These are phyloP conservation scores for Amanita polypyramis DNA, from an alignment of 768 basidiomycete genomes.

Conservation along the genomic window DNA sequence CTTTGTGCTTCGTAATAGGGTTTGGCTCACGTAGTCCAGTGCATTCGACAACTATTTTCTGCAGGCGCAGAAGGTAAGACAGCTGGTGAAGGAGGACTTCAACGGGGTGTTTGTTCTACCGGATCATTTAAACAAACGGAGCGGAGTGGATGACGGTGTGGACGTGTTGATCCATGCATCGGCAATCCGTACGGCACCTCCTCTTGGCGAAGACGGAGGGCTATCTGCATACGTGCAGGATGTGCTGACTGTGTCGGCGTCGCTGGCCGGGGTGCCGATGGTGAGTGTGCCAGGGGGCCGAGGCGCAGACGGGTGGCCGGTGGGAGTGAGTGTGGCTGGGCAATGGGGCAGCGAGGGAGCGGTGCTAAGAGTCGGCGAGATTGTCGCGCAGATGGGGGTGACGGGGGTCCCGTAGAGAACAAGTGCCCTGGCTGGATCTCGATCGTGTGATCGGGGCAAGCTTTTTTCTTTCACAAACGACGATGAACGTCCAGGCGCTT, in stretches of 20 bases:
- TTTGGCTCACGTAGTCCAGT: slow-evolving; percentile 26
- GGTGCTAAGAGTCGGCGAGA: slow-evolving; percentile 43
- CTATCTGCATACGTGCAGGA: slow-evolving; percentile 79
- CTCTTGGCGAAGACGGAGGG: slow-evolving; percentile 21
- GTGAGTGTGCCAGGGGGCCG: slow-evolving; percentile 52
- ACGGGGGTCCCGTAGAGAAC: neutral
- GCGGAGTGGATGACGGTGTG: slow-evolving; percentile 26
- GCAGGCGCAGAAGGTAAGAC: slow-evolving; percentile 79
- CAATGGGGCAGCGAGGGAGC: slow-evolving; percentile 76
- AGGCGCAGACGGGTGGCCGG: slow-evolving; percentile 63
- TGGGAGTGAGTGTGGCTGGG: slow-evolving; percentile 76
- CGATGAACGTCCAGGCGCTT: slow-evolving; percentile 63
- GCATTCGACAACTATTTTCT: slow-evolving; percentile 98
- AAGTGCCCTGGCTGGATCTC: slow-evolving; percentile 12
- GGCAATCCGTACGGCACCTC: slow-evolving; percentile 77
- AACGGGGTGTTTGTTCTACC: slow-evolving; percentile 51
- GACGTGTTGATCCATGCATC: slow-evolving; percentile 85
- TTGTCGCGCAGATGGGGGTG: slow-evolving; percentile 22
- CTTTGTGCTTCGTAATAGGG: neutral
- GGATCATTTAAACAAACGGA: slow-evolving; percentile 27
- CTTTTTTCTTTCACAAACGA: slow-evolving; percentile 8
- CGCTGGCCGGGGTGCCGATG: slow-evolving; percentile 80
- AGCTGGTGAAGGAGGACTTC: slow-evolving; percentile 65
- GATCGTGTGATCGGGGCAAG: slow-evolving; percentile 17
- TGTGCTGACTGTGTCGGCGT: slow-evolving; percentile 85